These are phyloP conservation scores for Saitozyma sp. DNA, from an alignment of 768 basidiomycete genomes.

Conservation along the genomic window DNA sequence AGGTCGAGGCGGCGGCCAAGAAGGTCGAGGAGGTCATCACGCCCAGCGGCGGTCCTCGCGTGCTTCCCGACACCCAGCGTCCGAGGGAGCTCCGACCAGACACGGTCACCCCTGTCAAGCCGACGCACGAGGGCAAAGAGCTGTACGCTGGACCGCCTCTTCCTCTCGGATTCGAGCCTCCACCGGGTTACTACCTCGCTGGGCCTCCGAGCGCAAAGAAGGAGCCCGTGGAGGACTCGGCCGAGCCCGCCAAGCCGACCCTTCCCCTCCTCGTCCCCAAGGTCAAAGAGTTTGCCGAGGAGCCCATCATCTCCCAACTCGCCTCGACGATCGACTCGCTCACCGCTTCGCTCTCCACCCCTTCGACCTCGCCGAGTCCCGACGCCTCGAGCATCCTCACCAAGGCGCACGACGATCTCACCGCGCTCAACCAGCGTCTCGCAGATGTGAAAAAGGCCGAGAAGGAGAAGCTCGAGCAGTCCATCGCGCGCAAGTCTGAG, in stretches of 20 bases:
- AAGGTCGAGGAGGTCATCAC: conserved; percentile 16
- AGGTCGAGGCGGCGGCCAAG: conserved; percentile 33
- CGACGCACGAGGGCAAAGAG: conserved; percentile 41
- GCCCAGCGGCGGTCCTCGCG: conserved; percentile 4
- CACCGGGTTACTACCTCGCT: conserved; percentile 73
- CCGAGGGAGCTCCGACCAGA: conserved; percentile 49
- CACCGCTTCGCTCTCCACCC: conserved; percentile 72
- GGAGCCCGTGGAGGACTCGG: conserved; percentile 16
- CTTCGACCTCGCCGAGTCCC: conserved; percentile 57
- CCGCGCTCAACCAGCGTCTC: conserved; percentile 71
- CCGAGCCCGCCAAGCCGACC: conserved; percentile 47
- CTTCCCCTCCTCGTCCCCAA: conserved; percentile 81
- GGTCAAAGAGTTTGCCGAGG: conserved; percentile 72
- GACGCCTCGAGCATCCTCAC: conserved; percentile 62
- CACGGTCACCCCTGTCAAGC: conserved; percentile 42
- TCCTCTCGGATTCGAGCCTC: conserved; percentile 92
- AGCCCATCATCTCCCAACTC: conserved; percentile 90
- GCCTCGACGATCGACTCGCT: conserved; percentile 91
- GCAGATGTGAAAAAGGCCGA: conserved; percentile 79
- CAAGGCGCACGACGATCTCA: conserved; percentile 76
- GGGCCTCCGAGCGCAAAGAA: conserved; percentile 25
- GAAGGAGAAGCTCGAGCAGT: conserved; percentile 63
- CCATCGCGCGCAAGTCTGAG: conserved; percentile 75
- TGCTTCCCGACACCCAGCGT: conserved; percentile 43
- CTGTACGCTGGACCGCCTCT: conserved; percentile 68